Evolutionary conservation across 2,329 filamentous ascomycete species (phyloP).

Genomic region (Albophoma yamanashiensis): DNA sequence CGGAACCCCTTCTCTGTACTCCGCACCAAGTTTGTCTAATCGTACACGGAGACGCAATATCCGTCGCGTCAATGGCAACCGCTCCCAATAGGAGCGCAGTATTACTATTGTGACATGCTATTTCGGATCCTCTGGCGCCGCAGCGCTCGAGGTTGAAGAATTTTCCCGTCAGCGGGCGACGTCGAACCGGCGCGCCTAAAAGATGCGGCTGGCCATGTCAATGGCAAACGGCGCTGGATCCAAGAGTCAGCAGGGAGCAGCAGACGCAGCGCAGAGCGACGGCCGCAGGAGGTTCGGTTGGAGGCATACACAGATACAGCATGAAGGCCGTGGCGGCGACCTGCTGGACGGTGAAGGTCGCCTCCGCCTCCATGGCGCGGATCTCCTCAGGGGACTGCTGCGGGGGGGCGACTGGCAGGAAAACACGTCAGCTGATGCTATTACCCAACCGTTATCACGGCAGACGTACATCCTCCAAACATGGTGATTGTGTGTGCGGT

Average conservation of each 20-base stretch:
- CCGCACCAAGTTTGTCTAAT: neutral
- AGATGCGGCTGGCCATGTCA: slow-evolving; percentile 36
- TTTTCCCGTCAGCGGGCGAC: neutral
- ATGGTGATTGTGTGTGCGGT: slow-evolving; percentile 5
- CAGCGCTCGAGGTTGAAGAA: neutral
- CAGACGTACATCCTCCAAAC: slow-evolving; percentile 30
- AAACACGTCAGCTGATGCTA: slow-evolving; percentile 10
- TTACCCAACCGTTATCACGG: slow-evolving; percentile 2
- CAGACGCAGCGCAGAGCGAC: neutral
- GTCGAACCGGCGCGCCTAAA: slow-evolving; percentile 15
- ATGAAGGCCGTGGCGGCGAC: slow-evolving; percentile 55
- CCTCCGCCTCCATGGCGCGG: slow-evolving; percentile 56
- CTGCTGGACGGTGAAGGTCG: slow-evolving; percentile 55
- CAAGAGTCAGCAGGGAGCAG: slow-evolving; percentile 4
- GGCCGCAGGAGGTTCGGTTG: neutral
- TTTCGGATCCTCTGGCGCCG: neutral
- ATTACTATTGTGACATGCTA: neutral
- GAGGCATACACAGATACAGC: slow-evolving; percentile 63
- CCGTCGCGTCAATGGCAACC: neutral
- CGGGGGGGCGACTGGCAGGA: slow-evolving; percentile 50
- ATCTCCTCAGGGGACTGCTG: slow-evolving; percentile 62
- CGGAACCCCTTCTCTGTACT: neutral
- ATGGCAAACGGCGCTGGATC: slow-evolving; percentile 46
- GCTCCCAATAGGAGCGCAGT: neutral
- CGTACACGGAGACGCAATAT: neutral